Conservation (phyloP, 495 filamentous ascomycete genomes). For the Neurospora cerealis region DNA sequence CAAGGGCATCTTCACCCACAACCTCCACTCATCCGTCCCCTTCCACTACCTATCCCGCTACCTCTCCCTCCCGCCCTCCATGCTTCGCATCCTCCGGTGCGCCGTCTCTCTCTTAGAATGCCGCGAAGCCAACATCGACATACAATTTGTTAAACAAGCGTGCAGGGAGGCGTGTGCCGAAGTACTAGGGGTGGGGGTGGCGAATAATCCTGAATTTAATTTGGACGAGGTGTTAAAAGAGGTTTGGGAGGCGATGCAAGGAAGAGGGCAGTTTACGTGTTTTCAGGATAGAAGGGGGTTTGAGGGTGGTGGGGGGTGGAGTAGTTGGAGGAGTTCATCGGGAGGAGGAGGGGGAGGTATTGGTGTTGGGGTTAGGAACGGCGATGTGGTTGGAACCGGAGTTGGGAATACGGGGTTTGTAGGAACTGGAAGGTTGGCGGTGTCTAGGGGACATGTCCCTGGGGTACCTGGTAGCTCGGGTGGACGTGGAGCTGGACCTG, state of each 20-base stretch:
- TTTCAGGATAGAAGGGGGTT: background rate
- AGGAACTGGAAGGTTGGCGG: no score
- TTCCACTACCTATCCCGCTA: background rate
- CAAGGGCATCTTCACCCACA: background rate
- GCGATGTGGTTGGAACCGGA: no score
- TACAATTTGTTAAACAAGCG: background rate
- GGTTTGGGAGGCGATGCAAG: background rate
- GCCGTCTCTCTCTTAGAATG: background rate
- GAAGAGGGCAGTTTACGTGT: background rate
- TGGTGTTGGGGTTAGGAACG: no score
- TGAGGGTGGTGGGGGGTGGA: background rate
- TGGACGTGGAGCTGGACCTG: background rate
- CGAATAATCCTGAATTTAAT: no score
- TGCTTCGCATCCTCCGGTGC: background rate
- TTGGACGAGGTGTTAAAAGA: background rate
- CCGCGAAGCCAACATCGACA: background rate
- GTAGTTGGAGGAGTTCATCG: background rate
- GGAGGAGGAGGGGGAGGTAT: background rate
- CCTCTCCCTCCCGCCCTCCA: background rate
- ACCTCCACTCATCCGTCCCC: background rate
- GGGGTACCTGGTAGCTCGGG: no score
- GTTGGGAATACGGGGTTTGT: no score
- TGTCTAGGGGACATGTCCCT: no score
- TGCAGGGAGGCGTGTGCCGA: background rate
- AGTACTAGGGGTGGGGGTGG: no score